These are phyloP conservation scores for Achlya hypogyna DNA, from an alignment of 352 stramenopile species.

Conservation along the genomic window DNA sequence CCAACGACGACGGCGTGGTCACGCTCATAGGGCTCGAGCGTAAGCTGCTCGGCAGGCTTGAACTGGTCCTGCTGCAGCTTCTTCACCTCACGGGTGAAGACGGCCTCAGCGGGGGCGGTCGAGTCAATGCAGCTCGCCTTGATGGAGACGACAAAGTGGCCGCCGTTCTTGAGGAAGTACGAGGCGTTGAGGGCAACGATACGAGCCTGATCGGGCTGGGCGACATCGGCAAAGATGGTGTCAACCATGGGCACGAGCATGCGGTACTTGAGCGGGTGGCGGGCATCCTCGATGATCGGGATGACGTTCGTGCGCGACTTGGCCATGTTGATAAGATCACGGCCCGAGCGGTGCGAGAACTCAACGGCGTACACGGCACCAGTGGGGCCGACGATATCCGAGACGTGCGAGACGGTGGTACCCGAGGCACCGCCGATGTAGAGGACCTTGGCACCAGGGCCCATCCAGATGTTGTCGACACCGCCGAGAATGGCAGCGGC, in stretches of 20 bases:
- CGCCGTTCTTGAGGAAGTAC: conserved; percentile 99
- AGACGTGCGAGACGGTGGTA: conserved; percentile 98
- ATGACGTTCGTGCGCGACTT: conserved; percentile 99
- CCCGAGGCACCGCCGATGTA: conserved; percentile 98
- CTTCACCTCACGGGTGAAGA: conserved; percentile 96
- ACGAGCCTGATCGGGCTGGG: conserved; percentile 98
- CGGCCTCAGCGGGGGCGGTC: conserved; percentile 95
- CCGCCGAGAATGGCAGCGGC: conserved; percentile 97
- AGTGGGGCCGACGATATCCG: conserved; percentile 96
- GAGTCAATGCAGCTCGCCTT: conserved; percentile 99
- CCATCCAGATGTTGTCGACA: conserved; percentile 98
- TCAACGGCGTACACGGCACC: conserved; percentile 98
- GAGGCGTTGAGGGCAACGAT: conserved; percentile 98
- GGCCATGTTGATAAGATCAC: conserved; percentile 98
- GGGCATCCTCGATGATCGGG: conserved; percentile 98
- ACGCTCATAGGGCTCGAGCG: conserved; percentile 98
- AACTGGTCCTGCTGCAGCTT: conserved; percentile 98
- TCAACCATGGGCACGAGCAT: conserved; percentile 99
- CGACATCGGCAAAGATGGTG: conserved; percentile 98
- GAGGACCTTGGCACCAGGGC: conserved; percentile 95
- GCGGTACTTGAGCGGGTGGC: conserved; percentile 97
- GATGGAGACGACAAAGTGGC: conserved; percentile 99
- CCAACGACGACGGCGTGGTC: conserved; percentile 98
- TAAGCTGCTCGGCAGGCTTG: conserved; percentile 98
- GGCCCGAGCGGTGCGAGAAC: conserved; percentile 97